phyloP scores from a whole-genome alignment of 352 stramenopile species.

The Thalassiosira exigua region DNA sequence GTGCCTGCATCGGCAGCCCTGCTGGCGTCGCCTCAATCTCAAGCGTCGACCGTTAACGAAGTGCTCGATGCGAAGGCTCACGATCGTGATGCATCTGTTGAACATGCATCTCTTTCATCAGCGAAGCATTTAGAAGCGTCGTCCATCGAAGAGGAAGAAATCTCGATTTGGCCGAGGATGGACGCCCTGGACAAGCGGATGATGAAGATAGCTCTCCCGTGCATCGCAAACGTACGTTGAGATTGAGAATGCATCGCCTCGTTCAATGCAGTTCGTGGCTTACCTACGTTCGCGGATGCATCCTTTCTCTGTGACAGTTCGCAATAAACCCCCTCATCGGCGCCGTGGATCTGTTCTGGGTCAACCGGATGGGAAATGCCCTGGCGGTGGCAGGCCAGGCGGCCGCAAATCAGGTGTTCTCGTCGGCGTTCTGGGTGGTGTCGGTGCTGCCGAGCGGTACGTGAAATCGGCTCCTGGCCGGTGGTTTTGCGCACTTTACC shows the following conservation, averaged over 20 bases:
- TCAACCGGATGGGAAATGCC: constrained; percentile 85
- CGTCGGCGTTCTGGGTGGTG: constrained; percentile 80
- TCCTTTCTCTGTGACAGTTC: no score
- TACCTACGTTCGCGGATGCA: no score
- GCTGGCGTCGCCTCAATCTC: constrained; percentile 24
- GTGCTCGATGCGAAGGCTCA: constrained; percentile 10
- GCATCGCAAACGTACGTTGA: constrained; percentile 85
- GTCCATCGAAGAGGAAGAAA: constrained; percentile 9
- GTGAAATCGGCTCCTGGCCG: no score
- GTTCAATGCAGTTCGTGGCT: no score
- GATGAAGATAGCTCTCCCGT: constrained; percentile 81
- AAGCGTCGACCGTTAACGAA: constrained; percentile 15
- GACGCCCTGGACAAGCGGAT: constrained; percentile 78
- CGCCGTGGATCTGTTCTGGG: constrained; percentile 85
- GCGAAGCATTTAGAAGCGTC: neutral
- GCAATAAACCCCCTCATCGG: constrained; percentile 84
- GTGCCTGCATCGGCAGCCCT: constrained; percentile 4
- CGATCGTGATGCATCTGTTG: constrained; percentile 6
- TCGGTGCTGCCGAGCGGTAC: constrained; percentile 79
- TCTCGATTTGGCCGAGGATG: constrained; percentile 66
- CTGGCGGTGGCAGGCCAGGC: constrained; percentile 83
- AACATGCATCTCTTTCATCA: constrained; percentile 4
- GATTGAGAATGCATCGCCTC: no score
- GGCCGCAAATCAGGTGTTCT: constrained; percentile 86
- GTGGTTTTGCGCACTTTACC: no score